These are phyloP conservation scores for Coniochaeta ligniaria DNA, from an alignment of 2,329 filamentous ascomycete genomes.

Conservation along the genomic window DNA sequence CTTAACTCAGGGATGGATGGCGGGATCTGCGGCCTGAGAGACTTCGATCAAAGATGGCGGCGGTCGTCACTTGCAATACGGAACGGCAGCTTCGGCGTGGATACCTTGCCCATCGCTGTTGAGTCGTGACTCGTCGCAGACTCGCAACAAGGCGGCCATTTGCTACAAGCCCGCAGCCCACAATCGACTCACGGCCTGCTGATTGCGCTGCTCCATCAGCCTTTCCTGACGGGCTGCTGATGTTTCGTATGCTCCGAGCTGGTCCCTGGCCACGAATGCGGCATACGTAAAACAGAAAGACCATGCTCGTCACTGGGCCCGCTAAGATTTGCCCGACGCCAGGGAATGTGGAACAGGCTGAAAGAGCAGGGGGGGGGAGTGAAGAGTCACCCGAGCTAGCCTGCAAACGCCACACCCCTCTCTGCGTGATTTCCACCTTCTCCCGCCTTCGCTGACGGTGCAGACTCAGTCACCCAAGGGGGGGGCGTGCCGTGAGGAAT, in stretches of 20 bases:
- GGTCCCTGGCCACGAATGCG: background rate
- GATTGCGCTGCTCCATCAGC: background rate
- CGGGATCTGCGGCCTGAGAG: background rate
- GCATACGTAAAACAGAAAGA: slow-evolving; percentile 7
- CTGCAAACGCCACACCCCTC: background rate
- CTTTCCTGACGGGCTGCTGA: background rate
- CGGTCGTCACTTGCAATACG: background rate
- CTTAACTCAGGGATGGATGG: background rate
- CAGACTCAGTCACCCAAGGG: slow-evolving; percentile 2
- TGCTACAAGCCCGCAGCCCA: background rate
- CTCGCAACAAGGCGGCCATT: background rate
- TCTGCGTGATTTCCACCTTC: background rate
- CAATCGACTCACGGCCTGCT: background rate
- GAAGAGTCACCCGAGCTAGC: background rate
- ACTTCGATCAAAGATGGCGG: background rate
- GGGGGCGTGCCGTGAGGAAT: slow-evolving; percentile 8
- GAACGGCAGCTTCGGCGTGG: background rate
- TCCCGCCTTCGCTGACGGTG: background rate
- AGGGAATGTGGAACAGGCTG: slow-evolving; percentile 1
- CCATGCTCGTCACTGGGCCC: slow-evolving; percentile 11
- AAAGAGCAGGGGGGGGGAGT: slow-evolving; percentile 3
- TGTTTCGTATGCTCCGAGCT: background rate
- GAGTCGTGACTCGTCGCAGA: background rate
- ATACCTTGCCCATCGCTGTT: background rate
- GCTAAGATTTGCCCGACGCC: slow-evolving; percentile 11